These are phyloP conservation scores for Antarctomyces pellizariae DNA, from an alignment of 495 filamentous ascomycete species.

Conservation along the genomic window DNA sequence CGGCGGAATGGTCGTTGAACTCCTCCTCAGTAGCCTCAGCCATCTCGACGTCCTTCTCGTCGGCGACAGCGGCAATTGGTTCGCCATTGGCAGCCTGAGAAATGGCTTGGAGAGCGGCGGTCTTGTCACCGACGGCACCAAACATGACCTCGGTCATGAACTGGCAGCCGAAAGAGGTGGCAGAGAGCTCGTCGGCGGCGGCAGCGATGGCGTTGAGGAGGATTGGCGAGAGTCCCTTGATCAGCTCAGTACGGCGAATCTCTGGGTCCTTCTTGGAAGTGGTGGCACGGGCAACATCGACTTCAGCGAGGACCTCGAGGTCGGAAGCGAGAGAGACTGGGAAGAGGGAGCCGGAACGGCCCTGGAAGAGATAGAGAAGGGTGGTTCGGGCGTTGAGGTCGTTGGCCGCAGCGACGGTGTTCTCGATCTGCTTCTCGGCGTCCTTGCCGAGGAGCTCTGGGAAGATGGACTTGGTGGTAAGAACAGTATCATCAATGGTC, in stretches of 20 bases:
- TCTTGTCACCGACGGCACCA: constrained; percentile 49
- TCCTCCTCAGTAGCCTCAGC: constrained; percentile 2
- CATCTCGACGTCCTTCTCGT: constrained; percentile 15
- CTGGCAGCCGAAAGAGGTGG: constrained; percentile 64
- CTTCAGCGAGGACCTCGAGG: constrained; percentile 39
- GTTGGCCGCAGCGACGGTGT: constrained; percentile 36
- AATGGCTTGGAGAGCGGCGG: constrained; percentile 40
- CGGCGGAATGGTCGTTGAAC: too few species aligned
- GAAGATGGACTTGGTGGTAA: constrained; percentile 67
- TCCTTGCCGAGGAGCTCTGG: constrained; percentile 55
- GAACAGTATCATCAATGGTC: constrained; percentile 77
- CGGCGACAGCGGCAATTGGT: constrained; percentile 20
- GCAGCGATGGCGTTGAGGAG: constrained; percentile 48
- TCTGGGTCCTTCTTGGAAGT: constrained; percentile 83
- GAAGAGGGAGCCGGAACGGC: constrained; percentile 46
- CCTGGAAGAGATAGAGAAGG: constrained; percentile 64
- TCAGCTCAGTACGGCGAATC: constrained; percentile 49
- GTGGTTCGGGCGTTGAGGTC: constrained; percentile 54
- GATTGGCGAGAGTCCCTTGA: constrained; percentile 37
- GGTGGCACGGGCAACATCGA: constrained; percentile 48
- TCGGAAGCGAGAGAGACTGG: constrained; percentile 30
- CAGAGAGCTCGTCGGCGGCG: constrained; percentile 38
- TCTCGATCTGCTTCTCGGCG: constrained; percentile 31
- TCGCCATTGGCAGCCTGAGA: constrained; percentile 43
- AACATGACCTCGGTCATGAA: constrained; percentile 67